These are phyloP conservation scores for Trichocladium antarcticum DNA, from an alignment of 495 filamentous ascomycete genomes.

Conservation along the genomic window DNA sequence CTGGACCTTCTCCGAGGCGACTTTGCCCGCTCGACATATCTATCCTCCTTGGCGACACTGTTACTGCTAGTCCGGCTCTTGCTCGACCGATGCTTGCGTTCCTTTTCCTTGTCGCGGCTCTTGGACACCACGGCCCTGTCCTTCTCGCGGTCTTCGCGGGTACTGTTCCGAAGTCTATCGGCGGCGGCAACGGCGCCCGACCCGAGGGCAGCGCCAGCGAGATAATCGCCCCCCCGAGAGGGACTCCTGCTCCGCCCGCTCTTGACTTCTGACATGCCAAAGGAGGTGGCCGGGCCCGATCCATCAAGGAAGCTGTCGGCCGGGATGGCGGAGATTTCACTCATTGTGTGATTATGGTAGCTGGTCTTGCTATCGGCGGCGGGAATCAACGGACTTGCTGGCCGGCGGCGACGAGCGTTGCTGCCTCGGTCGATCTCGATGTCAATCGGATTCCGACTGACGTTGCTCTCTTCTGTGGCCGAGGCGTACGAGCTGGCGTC, in stretches of 20 bases:
- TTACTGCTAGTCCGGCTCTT: slow-evolving; percentile 53
- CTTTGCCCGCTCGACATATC: slow-evolving; percentile 35
- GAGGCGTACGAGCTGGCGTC: slow-evolving; percentile 57
- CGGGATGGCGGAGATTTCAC: slow-evolving; percentile 85
- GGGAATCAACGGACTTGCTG: slow-evolving; percentile 46
- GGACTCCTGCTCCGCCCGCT: slow-evolving; percentile 29
- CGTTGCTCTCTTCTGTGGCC: slow-evolving; percentile 63
- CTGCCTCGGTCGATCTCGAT: slow-evolving; percentile 53
- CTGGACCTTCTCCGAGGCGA: slow-evolving; percentile 52
- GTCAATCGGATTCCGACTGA: slow-evolving; percentile 64
- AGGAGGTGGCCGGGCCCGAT: slow-evolving; percentile 26
- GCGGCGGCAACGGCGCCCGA: slow-evolving; percentile 34
- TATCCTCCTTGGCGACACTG: slow-evolving; percentile 52
- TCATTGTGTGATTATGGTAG: slow-evolving; percentile 49
- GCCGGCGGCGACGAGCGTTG: slow-evolving; percentile 36
- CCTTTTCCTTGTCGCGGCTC: slow-evolving; percentile 24
- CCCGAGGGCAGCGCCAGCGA: slow-evolving; percentile 28
- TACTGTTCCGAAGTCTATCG: slow-evolving; percentile 39
- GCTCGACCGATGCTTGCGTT: slow-evolving; percentile 42
- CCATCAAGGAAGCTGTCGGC: slow-evolving; percentile 83
- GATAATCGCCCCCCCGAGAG: slow-evolving; percentile 25
- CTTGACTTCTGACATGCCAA: slow-evolving; percentile 24
- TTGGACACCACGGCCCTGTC: slow-evolving; percentile 19
- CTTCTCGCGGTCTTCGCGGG: slow-evolving; percentile 31
- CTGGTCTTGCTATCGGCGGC: slow-evolving; percentile 45